phyloP scores from a whole-genome alignment of 805 yeast species.

The Cyberlindnera subsufficiens region DNA sequence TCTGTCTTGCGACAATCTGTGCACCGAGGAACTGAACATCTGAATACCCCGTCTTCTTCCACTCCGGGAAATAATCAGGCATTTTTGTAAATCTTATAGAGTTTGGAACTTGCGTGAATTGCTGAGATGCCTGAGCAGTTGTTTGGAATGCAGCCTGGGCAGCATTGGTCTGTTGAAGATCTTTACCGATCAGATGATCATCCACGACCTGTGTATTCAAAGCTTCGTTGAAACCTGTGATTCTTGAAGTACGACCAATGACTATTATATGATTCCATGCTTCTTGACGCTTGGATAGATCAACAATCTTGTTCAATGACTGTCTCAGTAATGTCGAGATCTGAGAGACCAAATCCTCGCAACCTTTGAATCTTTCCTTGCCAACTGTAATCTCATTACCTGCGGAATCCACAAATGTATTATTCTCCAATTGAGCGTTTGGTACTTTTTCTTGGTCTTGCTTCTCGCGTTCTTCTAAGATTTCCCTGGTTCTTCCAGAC shows the following conservation, averaged over 20 bases:
- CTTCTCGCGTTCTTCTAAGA: conserved; percentile 58
- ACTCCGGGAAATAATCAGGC: conserved; percentile 92
- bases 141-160: conserved; percentile 25
- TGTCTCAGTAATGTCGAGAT: conserved; percentile 51
- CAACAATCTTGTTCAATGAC: conserved; percentile 53
- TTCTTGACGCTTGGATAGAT: conserved; percentile 67
- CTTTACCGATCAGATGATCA: conserved; percentile 43
- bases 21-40: conserved; percentile 81
- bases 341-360: conserved; percentile 48
- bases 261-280: conserved; percentile 80
- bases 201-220: conserved; percentile 51
- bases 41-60: conserved; percentile 79
- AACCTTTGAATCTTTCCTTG: conserved; percentile 82
- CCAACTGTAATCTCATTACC: conserved; percentile 69
- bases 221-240: conserved; percentile 73
- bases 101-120: conserved; percentile 71
- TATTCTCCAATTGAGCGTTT: conserved; percentile 70
- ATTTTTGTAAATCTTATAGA: conserved; percentile 59
- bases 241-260: conserved; percentile 70
- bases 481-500: conserved; percentile 66
- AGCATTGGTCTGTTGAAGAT: conserved; percentile 21
- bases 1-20: conserved; percentile 80
- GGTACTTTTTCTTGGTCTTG: conserved; percentile 33
- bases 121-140: conserved; percentile 12
- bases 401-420: conserved; percentile 55